Evolutionary conservation across 192 early-diverging fungal species (phyloP).

Genomic region (Entomortierella beljakovae): DNA sequence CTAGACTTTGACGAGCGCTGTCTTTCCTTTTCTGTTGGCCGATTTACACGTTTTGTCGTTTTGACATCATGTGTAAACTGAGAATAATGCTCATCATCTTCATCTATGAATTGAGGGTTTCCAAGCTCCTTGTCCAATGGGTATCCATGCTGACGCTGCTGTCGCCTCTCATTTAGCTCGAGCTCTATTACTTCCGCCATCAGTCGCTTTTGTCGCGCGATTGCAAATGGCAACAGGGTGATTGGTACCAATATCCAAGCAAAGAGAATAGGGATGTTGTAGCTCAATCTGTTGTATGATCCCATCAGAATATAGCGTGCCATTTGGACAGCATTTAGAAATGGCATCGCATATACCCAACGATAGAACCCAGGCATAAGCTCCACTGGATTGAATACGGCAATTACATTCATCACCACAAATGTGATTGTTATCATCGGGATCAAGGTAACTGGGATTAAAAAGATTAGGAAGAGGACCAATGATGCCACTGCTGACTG

Average conservation of each 20-base stretch:
- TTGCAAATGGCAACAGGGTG: constrained; percentile 32
- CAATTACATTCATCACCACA: constrained; percentile 57
- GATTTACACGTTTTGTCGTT: background rate
- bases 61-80: background rate
- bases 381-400: constrained; percentile 49
- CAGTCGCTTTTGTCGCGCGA: constrained; percentile 49
- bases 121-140: background rate
- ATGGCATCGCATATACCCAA: constrained; percentile 58
- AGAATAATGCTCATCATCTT: background rate
- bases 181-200: constrained; percentile 22
- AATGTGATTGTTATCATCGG: constrained; percentile 34
- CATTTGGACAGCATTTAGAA: constrained; percentile 61
- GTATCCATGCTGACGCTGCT: constrained; percentile 3
- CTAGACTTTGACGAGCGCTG: background rate
- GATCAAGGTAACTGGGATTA: constrained; percentile 33
- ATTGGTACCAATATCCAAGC: constrained; percentile 52
- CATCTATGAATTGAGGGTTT: background rate
- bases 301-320: constrained; percentile 54
- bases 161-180: constrained; percentile 7
- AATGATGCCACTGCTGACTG: constrained; percentile 40
- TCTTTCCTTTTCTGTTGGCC: background rate
- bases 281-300: constrained; percentile 47
- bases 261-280: constrained; percentile 57
- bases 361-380: constrained; percentile 57
- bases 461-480: constrained; percentile 40